A percentile compares a stretch with the other conserved stretches of the same genome.
Evolutionary conservation across 352 stramenopile genomes (phyloP).

Genomic region (Phytophthora lateralis): DNA sequence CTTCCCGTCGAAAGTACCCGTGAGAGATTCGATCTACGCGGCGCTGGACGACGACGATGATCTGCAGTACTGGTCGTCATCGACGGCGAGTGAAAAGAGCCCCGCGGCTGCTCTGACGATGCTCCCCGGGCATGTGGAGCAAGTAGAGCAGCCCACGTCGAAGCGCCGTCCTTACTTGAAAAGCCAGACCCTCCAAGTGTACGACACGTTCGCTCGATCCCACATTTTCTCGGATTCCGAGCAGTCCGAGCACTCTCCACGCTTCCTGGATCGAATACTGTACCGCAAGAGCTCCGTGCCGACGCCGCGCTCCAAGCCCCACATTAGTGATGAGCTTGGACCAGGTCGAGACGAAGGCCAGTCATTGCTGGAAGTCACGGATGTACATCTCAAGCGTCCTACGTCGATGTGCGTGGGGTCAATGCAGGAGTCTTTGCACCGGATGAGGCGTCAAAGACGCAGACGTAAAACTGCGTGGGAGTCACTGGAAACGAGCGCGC

Average conservation of each 20-base stretch:
- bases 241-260: slow-evolving; percentile 57
- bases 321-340: slow-evolving; percentile 30
- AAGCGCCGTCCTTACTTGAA: slow-evolving; percentile 37
- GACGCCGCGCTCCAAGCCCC: slow-evolving; percentile 50
- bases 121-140: background rate
- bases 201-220: slow-evolving; percentile 34
- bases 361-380: slow-evolving; percentile 63
- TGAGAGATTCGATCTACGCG: slow-evolving; percentile 21
- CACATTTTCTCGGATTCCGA: slow-evolving; percentile 58
- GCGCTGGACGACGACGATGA: slow-evolving; percentile 44
- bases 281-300: slow-evolving; percentile 64
- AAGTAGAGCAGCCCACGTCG: slow-evolving; percentile 9
- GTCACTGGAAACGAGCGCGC: slow-evolving; percentile 56
- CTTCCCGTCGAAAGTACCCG: slow-evolving; percentile 25
- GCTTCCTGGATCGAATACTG: slow-evolving; percentile 36
- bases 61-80: slow-evolving; percentile 33
- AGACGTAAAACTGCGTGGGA: slow-evolving; percentile 63
- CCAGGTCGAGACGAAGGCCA: slow-evolving; percentile 38
- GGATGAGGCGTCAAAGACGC: slow-evolving; percentile 42
- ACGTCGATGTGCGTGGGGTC: slow-evolving; percentile 61
- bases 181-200: slow-evolving; percentile 38
- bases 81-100: slow-evolving; percentile 33
- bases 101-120: slow-evolving; percentile 7
- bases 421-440: slow-evolving; percentile 44
- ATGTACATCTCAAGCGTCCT: slow-evolving; percentile 54